Base-by-base conservation (phyloP, 2,329 filamentous ascomycete genomes). In the Podosphaera aphanis region DNA sequence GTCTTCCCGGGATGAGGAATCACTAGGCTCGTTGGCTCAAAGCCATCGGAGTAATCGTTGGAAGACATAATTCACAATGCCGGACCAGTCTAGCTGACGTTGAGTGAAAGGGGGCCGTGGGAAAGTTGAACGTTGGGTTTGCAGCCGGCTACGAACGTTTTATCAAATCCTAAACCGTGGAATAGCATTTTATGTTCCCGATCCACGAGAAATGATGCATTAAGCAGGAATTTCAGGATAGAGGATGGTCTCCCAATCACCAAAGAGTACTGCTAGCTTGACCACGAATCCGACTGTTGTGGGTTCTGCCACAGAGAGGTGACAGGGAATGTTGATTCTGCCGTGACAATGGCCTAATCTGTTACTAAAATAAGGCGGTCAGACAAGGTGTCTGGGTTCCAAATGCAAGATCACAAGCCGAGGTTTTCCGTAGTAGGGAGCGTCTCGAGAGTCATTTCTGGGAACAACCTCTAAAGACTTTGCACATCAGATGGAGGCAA, bases 11-110 rank as follows among this genome's bases (percentile, higher is more conserved):
- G 63, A 50, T 37, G 37, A 25, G 65, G 58, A 53, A 71, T 66
- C 57, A 68, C 64, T 55, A 77, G 67, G 56, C 71, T 71, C 15
- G 47, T 48, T 40, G 52, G 47, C 23, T 49, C 52, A 46, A 56
- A 57, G 43, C 38, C 50, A 13, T 56, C 51, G 48, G 50, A 50
- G 39, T 40, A 50, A 10, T 55, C 39, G 39, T 44, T 29, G n/a
- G 21, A 27, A n/a, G 40, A 2, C 40, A 42, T 42, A 29, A 3
- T 42, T 42, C 7, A 18, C 5, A n/a, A 5, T 16, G 29, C 5
- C 19, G 8, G 16, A 20, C 16, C 3, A 20, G 18, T 18, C 18
- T 3, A 39, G 6, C 16, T 7, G 37, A 39, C 18, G 37, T 39
- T 13, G 37, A n/a, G 35, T 4, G 20, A 33, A 33, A 39, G 16